Evolutionary conservation across 2,329 filamentous ascomycete genomes (phyloP), one percentile per base, ranked within the genome.

Genomic region (Cercospora canescens): DNA sequence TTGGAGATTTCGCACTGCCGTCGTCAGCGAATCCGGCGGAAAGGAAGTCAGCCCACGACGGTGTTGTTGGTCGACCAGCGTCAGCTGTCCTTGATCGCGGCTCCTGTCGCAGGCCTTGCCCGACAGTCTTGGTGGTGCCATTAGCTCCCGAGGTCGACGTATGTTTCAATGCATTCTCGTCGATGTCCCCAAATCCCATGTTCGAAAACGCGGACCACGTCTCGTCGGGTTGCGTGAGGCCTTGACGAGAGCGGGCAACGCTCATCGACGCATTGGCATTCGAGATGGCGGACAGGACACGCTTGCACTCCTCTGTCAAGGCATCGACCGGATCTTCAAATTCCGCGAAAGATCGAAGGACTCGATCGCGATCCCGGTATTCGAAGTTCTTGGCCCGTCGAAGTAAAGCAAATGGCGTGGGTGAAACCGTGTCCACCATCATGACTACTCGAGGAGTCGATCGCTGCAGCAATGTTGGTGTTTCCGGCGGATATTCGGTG

Each of bases 191-290:
- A 75, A 98, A 99, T 1, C 95, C 95, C 72, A 98, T 88, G 75
- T 97, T 95, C 77, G 97, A 93, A 70, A 99, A 99, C 59, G 93
- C 88, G 16, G 95, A 98, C 95, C 95, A 99, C 0, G 94, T 96
- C 21, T 94, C 92, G 77, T 98, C 94, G 32, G 73, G 66, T 67
- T 73, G 67, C 12, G 48, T 41, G 89, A 91, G 64, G 88, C 87
- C 65, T 71, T 78, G 69, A 60, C 74, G 34, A 63, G 76, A 69
- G 63, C 71, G 57, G 66, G 59, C 68, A 4, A 89, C 91, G 14
- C 89, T 87, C 62, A 90, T 88, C 0, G 92, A 95, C 77, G 97
- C 92, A 72, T 98, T 98, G 54, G 91, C 89, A 0, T 91, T 89
- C 12, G 95, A 93, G 71, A 99, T 94, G 32, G 92, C 91, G 77